phyloP scores from a whole-genome alignment of 805 yeast genomes.

The Candida sithepensis region DNA sequence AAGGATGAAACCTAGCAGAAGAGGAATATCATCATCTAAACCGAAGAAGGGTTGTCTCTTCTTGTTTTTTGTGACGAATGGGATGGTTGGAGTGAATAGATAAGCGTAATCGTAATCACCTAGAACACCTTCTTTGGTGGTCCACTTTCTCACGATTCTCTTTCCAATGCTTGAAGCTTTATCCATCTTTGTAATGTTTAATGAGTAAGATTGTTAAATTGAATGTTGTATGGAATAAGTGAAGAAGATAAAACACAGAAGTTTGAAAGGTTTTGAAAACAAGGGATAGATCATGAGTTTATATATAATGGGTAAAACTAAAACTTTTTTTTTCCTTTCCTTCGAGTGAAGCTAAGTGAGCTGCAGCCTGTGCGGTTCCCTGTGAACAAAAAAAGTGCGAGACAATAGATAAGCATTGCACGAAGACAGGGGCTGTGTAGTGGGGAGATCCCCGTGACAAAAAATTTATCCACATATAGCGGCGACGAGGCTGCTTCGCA shows the following conservation, averaged over 20 bases:
- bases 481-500: background rate
- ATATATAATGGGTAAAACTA: background rate
- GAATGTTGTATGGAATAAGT: background rate
- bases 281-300: too few species aligned
- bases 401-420: background rate
- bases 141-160: conserved; percentile 26
- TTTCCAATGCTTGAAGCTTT: conserved; percentile 4
- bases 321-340: background rate
- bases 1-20: conserved; percentile 68
- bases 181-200: conserved; percentile 1
- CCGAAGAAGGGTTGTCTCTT: conserved; percentile 81
- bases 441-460: background rate
- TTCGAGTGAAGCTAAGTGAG: background rate
- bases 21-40: conserved; percentile 73
- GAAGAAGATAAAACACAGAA: background rate
- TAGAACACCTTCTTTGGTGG: conserved; percentile 76
- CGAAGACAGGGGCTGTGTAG: background rate
- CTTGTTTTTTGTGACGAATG: conserved; percentile 48
- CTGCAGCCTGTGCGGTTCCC: background rate
- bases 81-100: conserved; percentile 76
- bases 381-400: background rate
- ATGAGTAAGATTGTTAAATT: background rate
- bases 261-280: too few species aligned
- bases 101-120: conserved; percentile 84
- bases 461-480: background rate